phyloP scores from a whole-genome alignment of 495 filamentous ascomycete species.

The Hyaloscypha variabilis region DNA sequence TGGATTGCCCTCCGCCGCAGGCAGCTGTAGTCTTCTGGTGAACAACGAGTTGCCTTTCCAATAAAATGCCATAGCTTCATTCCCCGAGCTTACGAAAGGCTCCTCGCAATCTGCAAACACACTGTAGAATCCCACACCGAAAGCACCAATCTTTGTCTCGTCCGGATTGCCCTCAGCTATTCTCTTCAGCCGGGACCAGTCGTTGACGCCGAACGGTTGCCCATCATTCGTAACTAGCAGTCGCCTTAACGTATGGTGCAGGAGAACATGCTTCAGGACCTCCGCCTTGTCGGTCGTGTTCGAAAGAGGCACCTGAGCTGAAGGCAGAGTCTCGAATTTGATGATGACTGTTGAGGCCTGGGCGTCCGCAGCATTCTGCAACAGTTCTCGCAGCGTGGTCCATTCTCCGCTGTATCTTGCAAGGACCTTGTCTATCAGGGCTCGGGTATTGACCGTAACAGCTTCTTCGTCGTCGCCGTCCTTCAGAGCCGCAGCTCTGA shows the following conservation, averaged over 20 bases:
- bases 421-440: conserved; percentile 95
- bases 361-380: conserved; percentile 98
- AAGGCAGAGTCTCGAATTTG: conserved; percentile 86
- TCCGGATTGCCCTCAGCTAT: conserved; percentile 99
- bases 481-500: conserved; percentile 83
- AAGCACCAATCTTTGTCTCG: conserved; percentile 98
- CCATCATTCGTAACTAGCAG: conserved; percentile 91
- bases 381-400: conserved; percentile 83
- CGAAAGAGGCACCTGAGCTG: conserved; percentile 72
- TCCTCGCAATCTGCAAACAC: conserved; percentile 98
- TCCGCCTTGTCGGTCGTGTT: conserved; percentile 64
- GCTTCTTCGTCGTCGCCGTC: conserved; percentile 90
- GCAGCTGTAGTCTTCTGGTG: conserved; percentile 76
- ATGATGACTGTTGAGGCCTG: conserved; percentile 87
- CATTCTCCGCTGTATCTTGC: conserved; percentile 95
- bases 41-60: conserved; percentile 97
- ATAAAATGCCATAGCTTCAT: conserved; percentile 95
- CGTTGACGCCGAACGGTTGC: conserved; percentile 76
- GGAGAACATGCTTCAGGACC: conserved; percentile 77
- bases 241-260: conserved; percentile 80
- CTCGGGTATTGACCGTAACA: conserved; percentile 97
- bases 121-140: conserved; percentile 98
- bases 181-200: conserved; percentile 92
- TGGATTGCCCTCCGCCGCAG: conserved; percentile 57
- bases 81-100: conserved; percentile 90